These are phyloP conservation scores for Athelia psychrophila DNA, from an alignment of 1,284 basidiomycete species.

Conservation along the genomic window DNA sequence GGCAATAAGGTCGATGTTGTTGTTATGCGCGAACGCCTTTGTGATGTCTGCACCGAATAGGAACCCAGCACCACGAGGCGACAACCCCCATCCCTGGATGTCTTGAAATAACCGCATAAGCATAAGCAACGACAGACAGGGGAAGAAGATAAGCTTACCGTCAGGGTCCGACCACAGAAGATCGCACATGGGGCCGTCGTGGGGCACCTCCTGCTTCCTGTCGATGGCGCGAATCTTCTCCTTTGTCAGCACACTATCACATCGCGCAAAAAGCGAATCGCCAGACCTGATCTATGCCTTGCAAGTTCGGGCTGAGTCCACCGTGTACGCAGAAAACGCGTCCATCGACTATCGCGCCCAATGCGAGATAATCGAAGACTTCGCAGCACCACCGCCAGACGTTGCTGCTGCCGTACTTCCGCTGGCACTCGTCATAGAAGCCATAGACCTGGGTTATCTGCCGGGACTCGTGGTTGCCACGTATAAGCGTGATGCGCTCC, in stretches of 20 bases:
- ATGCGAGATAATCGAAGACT: constrained; percentile 94
- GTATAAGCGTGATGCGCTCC: constrained; percentile 95
- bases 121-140: constrained; percentile 4
- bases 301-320: constrained; percentile 86
- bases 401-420: constrained; percentile 94
- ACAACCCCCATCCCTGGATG: constrained; percentile 92
- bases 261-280: background rate
- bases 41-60: constrained; percentile 95
- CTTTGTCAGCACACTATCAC: background rate
- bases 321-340: constrained; percentile 93
- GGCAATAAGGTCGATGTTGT: constrained; percentile 93
- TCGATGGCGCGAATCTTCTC: constrained; percentile 91
- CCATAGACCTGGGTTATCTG: constrained; percentile 99
- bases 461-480: constrained; percentile 98
- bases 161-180: constrained; percentile 99
- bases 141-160: constrained; percentile 44
- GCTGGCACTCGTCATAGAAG: constrained; percentile 97
- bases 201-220: constrained; percentile 98
- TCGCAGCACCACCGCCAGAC: constrained; percentile 99
- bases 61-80: constrained; percentile 95
- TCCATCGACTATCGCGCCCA: constrained; percentile 95
- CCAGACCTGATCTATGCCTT: constrained; percentile 82
- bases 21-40: constrained; percentile 85
- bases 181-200: constrained; percentile 99
- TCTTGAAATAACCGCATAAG: constrained; percentile 45